Evolutionary conservation across 2,329 filamentous ascomycete species (phyloP).

Genomic region (Hymenoscyphus albidus): DNA sequence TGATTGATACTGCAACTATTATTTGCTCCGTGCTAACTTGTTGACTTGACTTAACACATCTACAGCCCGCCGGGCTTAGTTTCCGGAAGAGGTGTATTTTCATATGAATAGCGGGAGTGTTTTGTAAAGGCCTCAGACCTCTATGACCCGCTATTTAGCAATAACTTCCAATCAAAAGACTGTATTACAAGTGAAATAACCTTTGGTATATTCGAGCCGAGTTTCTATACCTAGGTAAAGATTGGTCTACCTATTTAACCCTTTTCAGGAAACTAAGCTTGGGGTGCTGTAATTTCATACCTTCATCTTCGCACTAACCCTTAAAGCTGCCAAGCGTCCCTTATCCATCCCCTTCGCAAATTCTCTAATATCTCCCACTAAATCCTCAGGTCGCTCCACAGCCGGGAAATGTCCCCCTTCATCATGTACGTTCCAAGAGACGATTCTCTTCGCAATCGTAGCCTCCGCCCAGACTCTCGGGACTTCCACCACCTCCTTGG

Average conservation of each 20-base stretch:
- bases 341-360: constrained; percentile 52
- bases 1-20: not conserved
- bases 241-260: not conserved
- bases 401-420: constrained; percentile 52
- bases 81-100: too few species aligned
- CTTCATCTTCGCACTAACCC: constrained; percentile 12
- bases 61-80: too few species aligned
- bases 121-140: too few species aligned
- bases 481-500: constrained; percentile 23
- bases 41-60: not conserved
- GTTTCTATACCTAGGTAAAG: not conserved
- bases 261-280: not conserved
- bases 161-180: too few species aligned
- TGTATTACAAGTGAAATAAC: too few species aligned
- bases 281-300: not conserved
- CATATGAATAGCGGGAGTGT: too few species aligned
- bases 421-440: constrained; percentile 45
- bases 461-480: constrained; percentile 49
- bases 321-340: constrained; percentile 37
- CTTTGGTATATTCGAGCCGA: too few species aligned
- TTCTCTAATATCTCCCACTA: constrained; percentile 43
- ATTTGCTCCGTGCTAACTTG: not conserved
- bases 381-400: constrained; percentile 50
- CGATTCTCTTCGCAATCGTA: constrained; percentile 52
- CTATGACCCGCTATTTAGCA: too few species aligned